Evolutionary conservation across 257 asterid species (phyloP).

Genomic region (Knoxia roxburghii): DNA sequence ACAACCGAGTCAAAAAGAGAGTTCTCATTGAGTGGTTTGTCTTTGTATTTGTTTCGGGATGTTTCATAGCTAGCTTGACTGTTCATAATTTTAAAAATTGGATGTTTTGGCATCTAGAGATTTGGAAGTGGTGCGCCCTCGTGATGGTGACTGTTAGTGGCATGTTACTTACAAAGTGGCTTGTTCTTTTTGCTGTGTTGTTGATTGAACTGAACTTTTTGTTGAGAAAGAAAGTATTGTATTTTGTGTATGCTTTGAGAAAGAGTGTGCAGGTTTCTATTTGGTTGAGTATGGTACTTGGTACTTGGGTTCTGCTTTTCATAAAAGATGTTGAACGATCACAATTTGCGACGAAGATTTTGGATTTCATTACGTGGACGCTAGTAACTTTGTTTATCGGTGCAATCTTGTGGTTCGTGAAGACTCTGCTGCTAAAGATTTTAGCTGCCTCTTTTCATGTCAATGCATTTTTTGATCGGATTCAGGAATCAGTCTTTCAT

Average conservation of each 20-base stretch:
- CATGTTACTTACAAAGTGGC: slow-evolving; percentile 50
- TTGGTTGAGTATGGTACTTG: slow-evolving; percentile 59
- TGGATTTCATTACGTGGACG: slow-evolving; percentile 62
- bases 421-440: slow-evolving; percentile 61
- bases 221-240: slow-evolving; percentile 62
- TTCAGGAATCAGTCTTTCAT: slow-evolving; percentile 63
- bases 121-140: slow-evolving; percentile 69
- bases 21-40: slow-evolving; percentile 61
- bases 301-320: slow-evolving; percentile 58
- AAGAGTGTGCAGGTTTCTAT: slow-evolving; percentile 55
- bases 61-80: slow-evolving; percentile 47
- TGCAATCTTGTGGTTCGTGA: slow-evolving; percentile 61
- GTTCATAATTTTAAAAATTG: slow-evolving; percentile 31
- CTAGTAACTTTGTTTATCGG: slow-evolving; percentile 54
- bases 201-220: slow-evolving; percentile 64
- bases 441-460: slow-evolving; percentile 76
- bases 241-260: slow-evolving; percentile 70
- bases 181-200: slow-evolving; percentile 50
- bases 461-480: slow-evolving; percentile 72
- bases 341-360: slow-evolving; percentile 21
- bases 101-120: slow-evolving; percentile 43
- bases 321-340: slow-evolving; percentile 36
- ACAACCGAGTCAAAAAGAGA: slow-evolving; percentile 46
- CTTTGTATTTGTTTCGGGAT: slow-evolving; percentile 47
- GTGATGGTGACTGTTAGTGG: slow-evolving; percentile 74